Evolutionary conservation across 352 stramenopile genomes (phyloP), one percentile per base, ranked within the genome.

Genomic region (Pythium angustatum): DNA sequence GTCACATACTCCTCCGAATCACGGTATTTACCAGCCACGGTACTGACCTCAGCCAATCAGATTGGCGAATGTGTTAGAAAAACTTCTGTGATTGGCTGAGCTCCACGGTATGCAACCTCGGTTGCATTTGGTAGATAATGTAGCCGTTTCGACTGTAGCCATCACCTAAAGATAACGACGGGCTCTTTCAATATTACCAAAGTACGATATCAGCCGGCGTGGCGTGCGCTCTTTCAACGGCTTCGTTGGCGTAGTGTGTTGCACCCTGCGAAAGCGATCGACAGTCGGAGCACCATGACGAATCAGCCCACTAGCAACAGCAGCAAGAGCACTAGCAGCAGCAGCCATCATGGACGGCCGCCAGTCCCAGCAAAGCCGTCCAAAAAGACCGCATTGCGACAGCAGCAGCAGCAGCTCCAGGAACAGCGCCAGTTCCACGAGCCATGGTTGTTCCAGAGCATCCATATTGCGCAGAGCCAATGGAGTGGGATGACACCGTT

Each of bases 391-490:
- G 64, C 59, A 26, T 56, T 66, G 28, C 59, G 44, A 24, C 41
- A 62, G 19, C 63, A 64, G 49, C 62, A 58, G 56, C 31, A 60
- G 24, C 68, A 70, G 49, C 65, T 54, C n/a, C 19, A 65, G 41
- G 50, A 73, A 21, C 67, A 70, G 21, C 54, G 50, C 2, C 67
- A 59, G n/a, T 26, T 77, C 12, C 69, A 82, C 41, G 74, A 91
- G 56, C 80, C 80, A 14, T 91, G 83, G 83, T 68, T 91, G 22
- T 91, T 90, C 72, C 83, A 90, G 55, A 91, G 80, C 52, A 65
- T 81, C 44, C 79, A 74, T 53, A 53, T 80, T 11, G 64, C 84
- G 27, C 52, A 66, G 11, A 68, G 55, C 1, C 68, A 66, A 24
- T 62, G 36, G 45, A 38, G 26, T 12, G 22, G 11, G 10, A 5